These are phyloP conservation scores for Nakazawaea sp. DNA, from an alignment of 805 yeast genomes.

Conservation along the genomic window DNA sequence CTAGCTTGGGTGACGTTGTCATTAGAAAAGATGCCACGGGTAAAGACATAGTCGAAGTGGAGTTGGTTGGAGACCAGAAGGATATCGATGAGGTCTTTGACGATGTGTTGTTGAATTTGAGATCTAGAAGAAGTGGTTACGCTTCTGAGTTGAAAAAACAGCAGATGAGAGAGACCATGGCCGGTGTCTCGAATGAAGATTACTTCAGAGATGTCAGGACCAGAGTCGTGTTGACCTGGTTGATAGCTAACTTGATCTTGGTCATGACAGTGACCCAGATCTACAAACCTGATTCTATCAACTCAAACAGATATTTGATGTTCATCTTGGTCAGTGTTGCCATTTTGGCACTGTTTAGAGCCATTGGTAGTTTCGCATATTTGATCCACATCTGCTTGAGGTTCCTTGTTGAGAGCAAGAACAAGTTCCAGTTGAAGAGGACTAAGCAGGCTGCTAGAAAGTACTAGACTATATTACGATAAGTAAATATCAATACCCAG, in stretches of 20 bases:
- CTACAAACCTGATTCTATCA: constrained; percentile 58
- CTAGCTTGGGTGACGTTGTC: constrained; percentile 73
- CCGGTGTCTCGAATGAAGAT: constrained; percentile 48
- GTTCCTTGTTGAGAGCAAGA: constrained; percentile 6
- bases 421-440: constrained; percentile 4
- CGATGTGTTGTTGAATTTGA: constrained; percentile 63
- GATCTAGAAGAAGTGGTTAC: constrained; percentile 61
- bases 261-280: constrained; percentile 87
- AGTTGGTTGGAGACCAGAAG: constrained; percentile 58
- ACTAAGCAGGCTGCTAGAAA: background rate
- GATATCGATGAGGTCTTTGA: constrained; percentile 81
- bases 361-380: constrained; percentile 72
- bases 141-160: constrained; percentile 31
- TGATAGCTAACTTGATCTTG: constrained; percentile 71
- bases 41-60: constrained; percentile 76
- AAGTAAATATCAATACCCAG: too few relatives aligned
- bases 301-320: constrained; percentile 68
- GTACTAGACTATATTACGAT: too few relatives aligned
- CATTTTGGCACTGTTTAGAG: constrained; percentile 73
- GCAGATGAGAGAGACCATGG: constrained; percentile 21
- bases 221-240: constrained; percentile 92
- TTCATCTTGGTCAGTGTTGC: constrained; percentile 93
- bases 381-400: constrained; percentile 36
- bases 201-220: constrained; percentile 94
- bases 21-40: constrained; percentile 77